Base-by-base conservation (phyloP, 345 rosid species). In the Melastoma malabathricum region DNA sequence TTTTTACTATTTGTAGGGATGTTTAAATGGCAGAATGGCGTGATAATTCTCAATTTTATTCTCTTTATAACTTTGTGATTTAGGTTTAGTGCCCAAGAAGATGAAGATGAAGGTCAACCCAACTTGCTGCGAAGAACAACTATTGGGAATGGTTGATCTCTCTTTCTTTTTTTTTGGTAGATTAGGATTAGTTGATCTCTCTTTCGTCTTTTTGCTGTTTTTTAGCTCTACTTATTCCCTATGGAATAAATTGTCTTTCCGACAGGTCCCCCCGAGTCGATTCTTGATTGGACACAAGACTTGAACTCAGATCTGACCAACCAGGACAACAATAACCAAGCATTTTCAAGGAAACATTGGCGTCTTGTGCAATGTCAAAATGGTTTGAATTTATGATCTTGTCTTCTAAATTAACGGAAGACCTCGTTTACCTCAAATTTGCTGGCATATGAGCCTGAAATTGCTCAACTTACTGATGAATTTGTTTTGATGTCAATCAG, bases 291-390 rank as follows among this genome's bases (percentile, higher is more conserved):
- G 99, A 93, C 99, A 43, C 77, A 62, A 59, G 99, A 85, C 66
- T 58, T 76, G 51, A 89, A 81, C 55, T 76, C 73, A 22, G 92
- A 88, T 54, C 69, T 85, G 49, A 70, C 89, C 25, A 80, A 76
- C 72, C 81, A 88, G 54, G 83, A 76, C 68, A 66, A 77, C 57
- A 75, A 66, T 64, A 84, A 77, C 72, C 98, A 87, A 76, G 93
- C 95, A 61, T 92, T 92, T 75, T 81, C 95, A 3, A 75, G 89
- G 60, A 93, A 88, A 75, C 90, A 85, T 63, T 93, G 99, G 99
- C 99, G 97, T 57, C 99, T 88, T 66, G 79, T 93, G 48, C 99
- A 93, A 67, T 93, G 95, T 75, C 97, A 85, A 83, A 93, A 93
- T 66, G 99, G 99, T 93, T 62, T 43, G 62, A 66, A 56, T 15